These are phyloP conservation scores for Ophiostoma sp. DNA, from an alignment of 2,329 filamentous ascomycete genomes.

Conservation along the genomic window DNA sequence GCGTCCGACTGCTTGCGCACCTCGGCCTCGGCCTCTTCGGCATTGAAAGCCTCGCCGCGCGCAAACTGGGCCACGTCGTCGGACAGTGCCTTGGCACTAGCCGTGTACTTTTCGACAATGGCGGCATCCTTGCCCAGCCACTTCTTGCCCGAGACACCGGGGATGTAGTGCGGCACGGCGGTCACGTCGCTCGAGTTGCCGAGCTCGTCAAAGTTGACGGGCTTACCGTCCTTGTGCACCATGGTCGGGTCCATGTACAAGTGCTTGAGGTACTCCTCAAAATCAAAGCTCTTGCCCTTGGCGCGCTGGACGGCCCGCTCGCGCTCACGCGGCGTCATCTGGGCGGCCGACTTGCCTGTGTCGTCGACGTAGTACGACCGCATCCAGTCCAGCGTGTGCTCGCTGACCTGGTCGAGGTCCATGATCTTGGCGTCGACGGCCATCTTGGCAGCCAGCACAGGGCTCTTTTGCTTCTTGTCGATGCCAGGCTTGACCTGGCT, in stretches of 20 bases:
- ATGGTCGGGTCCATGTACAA: conserved; percentile 37
- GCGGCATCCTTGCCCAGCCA: conserved; percentile 14
- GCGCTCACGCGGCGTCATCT: conserved; percentile 29
- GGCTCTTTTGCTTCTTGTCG: conserved; percentile 58
- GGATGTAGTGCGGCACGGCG: conserved; percentile 48
- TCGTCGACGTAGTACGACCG: conserved; percentile 32
- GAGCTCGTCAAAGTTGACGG: conserved; percentile 25
- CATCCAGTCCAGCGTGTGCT: conserved; percentile 50
- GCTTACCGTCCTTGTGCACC: conserved; percentile 32
- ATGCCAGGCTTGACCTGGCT: conserved; percentile 69
- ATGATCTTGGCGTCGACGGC: conserved; percentile 49
- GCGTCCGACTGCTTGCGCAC: conserved; percentile 34
- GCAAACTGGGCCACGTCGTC: conserved; percentile 13
- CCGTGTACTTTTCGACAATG: conserved; percentile 10
- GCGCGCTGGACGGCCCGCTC: conserved; percentile 31
- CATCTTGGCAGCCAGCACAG: conserved; percentile 38
- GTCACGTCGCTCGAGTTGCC: conserved; percentile 44
- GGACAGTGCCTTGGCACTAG: conserved; percentile 8
- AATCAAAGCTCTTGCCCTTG: conserved; percentile 16
- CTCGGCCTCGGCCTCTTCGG: conserved; percentile 13
- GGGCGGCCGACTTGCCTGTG: conserved; percentile 27
- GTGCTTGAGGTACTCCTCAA: conserved; percentile 30
- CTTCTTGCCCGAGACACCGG: conserved; percentile 41
- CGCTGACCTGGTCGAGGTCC: conserved; percentile 54
- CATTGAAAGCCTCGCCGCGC: conserved; percentile 7